phyloP scores from a whole-genome alignment of 306 rosid genomes.

The Abrus precatorius region DNA sequence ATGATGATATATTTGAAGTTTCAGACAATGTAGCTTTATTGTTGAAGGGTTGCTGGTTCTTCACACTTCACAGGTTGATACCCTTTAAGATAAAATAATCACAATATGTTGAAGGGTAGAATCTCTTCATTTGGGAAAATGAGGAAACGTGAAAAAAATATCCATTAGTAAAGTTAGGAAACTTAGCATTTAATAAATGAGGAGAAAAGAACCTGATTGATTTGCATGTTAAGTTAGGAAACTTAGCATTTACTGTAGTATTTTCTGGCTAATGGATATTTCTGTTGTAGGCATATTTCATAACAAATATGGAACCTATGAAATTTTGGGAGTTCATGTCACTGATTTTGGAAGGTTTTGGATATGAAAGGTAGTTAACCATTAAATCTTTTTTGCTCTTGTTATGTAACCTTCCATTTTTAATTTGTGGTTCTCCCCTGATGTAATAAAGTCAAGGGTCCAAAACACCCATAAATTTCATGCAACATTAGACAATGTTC shows the following conservation, averaged over 20 bases:
- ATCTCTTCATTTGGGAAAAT: constrained; percentile 29
- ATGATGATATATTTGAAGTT: constrained; percentile 13
- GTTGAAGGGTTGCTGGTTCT: constrained; percentile 9
- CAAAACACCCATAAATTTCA: neutral
- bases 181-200: neutral
- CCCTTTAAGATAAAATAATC: constrained; percentile 25
- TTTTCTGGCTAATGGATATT: constrained; percentile 40
- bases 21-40: constrained; percentile 9
- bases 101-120: constrained; percentile 31
- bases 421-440: constrained; percentile 15
- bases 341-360: constrained; percentile 86
- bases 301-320: constrained; percentile 90
- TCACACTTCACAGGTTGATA: constrained; percentile 20
- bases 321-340: constrained; percentile 96
- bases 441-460: constrained; percentile 21
- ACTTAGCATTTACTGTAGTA: constrained; percentile 2
- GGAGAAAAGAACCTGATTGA: neutral
- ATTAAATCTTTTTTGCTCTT: constrained; percentile 34
- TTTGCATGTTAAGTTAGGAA: constrained; percentile 36
- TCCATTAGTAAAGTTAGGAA: neutral
- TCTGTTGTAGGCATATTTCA: constrained; percentile 91
- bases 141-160: constrained; percentile 35
- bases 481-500: neutral
- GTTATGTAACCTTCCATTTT: constrained; percentile 4
- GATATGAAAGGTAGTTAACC: constrained; percentile 75